These are phyloP conservation scores for Hypoxylon fragiforme DNA, from an alignment of 495 filamentous ascomycete genomes.

Conservation along the genomic window DNA sequence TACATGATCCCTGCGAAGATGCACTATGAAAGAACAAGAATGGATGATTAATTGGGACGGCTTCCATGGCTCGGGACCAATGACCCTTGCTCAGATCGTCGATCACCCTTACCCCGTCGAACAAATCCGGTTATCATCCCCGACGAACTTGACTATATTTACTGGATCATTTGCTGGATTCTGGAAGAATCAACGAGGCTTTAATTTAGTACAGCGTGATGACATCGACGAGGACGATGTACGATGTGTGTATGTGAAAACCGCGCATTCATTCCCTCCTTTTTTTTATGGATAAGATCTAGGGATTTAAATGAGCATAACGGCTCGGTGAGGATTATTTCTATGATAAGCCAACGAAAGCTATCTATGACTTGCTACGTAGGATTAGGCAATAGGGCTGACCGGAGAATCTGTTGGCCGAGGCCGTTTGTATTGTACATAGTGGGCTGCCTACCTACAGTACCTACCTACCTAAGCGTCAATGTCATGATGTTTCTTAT, in stretches of 20 bases:
- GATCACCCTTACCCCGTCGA: slow-evolving; percentile 33
- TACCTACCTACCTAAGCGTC: too few species aligned
- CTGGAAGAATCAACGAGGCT: slow-evolving; percentile 24
- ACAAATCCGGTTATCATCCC: slow-evolving; percentile 30
- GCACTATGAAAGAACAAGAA: slow-evolving; percentile 16
- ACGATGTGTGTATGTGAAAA: not conserved
- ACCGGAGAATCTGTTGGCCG: not conserved
- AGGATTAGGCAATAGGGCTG: not conserved
- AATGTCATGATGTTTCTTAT: too few species aligned
- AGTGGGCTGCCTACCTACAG: too few species aligned
- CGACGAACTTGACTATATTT: slow-evolving; percentile 22
- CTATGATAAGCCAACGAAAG: too few species aligned
- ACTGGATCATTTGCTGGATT: slow-evolving; percentile 17
- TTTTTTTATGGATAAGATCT: too few species aligned
- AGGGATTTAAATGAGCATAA: too few species aligned
- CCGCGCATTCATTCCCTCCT: not conserved
- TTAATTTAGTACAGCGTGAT: slow-evolving; percentile 16
- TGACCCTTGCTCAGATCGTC: slow-evolving; percentile 34
- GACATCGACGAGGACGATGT: slow-evolving; percentile 18
- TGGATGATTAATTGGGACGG: slow-evolving; percentile 31
- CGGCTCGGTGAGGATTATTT: too few species aligned
- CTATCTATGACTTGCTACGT: too few species aligned
- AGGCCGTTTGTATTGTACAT: not conserved
- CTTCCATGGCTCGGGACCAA: slow-evolving; percentile 35
- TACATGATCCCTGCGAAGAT: slow-evolving; percentile 7